These are phyloP conservation scores for Phyllosticta citriasiana DNA, from an alignment of 2,329 filamentous ascomycete genomes.

Conservation along the genomic window DNA sequence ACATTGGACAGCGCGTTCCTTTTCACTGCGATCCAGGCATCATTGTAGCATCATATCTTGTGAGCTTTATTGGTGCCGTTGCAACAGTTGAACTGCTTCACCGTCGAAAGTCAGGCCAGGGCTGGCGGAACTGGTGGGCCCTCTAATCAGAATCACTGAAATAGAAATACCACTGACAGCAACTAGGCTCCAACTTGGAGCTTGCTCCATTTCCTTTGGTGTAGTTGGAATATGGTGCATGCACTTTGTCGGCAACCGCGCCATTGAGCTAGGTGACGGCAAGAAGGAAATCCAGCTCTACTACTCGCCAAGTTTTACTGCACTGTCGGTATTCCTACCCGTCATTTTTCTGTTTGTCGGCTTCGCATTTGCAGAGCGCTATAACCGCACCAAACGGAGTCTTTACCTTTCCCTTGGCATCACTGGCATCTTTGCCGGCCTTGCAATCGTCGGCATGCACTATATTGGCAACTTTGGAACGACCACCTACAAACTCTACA, in stretches of 20 bases:
- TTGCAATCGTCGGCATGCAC: constrained; percentile 76
- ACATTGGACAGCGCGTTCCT: constrained; percentile 23
- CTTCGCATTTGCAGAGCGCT: constrained; percentile 55
- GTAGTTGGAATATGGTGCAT: constrained; percentile 44
- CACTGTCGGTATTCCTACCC: constrained; percentile 69
- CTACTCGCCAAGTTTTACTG: constrained; percentile 63
- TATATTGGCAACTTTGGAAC: constrained; percentile 81
- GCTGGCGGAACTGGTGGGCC: constrained; percentile 57
- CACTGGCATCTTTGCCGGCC: constrained; percentile 61
- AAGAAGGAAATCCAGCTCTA: constrained; percentile 54
- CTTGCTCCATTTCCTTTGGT: constrained; percentile 35
- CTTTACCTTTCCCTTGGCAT: constrained; percentile 30
- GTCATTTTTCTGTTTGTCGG: constrained; percentile 63
- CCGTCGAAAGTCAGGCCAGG: constrained; percentile 58
- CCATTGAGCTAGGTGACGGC: constrained; percentile 60
- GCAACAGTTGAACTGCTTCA: constrained; percentile 78
- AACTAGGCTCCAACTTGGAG: constrained; percentile 31
- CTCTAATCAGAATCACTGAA: not conserved
- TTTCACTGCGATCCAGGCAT: constrained; percentile 36
- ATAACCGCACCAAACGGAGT: constrained; percentile 18
- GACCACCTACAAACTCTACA: constrained; percentile 61
- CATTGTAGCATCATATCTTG: constrained; percentile 56
- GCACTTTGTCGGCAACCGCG: constrained; percentile 78
- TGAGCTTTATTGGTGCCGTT: constrained; percentile 65
- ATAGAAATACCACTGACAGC: not conserved